These are phyloP conservation scores for Leishmania aethiopica DNA, from an alignment of 208 protist genomes.

Conservation along the genomic window DNA sequence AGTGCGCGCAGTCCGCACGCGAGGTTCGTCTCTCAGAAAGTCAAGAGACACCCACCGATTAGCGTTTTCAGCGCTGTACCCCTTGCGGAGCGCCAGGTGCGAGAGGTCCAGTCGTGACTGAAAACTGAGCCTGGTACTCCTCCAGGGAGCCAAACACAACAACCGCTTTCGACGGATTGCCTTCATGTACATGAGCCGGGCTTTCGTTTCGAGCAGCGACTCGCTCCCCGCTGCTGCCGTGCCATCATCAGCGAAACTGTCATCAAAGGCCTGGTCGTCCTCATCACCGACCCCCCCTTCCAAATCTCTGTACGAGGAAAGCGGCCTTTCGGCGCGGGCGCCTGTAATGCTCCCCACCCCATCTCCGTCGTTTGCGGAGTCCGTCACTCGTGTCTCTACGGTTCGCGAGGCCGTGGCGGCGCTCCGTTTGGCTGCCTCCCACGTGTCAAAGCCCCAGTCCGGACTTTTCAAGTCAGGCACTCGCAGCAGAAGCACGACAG, in stretches of 20 bases:
- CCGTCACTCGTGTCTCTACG: not conserved
- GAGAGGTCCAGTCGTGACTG: slow-evolving; percentile 26
- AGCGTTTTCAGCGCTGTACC: slow-evolving; percentile 14
- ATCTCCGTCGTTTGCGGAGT: not conserved
- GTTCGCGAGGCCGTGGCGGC: not conserved
- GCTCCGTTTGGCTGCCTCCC: not conserved
- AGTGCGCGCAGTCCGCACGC: not conserved
- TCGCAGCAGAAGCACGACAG: slow-evolving; percentile 4
- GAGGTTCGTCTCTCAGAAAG: slow-evolving; percentile 17
- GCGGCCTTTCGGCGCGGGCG: not conserved
- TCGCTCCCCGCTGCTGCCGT: not conserved
- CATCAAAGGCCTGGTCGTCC: not conserved
- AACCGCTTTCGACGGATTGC: not conserved
- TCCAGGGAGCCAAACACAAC: not conserved
- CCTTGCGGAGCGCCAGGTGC: slow-evolving; percentile 18
- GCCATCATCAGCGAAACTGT: not conserved
- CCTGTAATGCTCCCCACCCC: no score
- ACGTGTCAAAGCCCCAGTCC: not conserved
- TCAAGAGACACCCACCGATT: slow-evolving; percentile 21
- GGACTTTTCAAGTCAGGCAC: slow-evolving; percentile 2
- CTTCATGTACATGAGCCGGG: not conserved
- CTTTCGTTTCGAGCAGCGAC: not conserved
- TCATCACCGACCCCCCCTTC: not conserved
- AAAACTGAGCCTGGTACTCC: not conserved
- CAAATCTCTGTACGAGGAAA: not conserved